Conservation (phyloP, 176 grass and related monocot species). For the Carex scoparia region DNA sequence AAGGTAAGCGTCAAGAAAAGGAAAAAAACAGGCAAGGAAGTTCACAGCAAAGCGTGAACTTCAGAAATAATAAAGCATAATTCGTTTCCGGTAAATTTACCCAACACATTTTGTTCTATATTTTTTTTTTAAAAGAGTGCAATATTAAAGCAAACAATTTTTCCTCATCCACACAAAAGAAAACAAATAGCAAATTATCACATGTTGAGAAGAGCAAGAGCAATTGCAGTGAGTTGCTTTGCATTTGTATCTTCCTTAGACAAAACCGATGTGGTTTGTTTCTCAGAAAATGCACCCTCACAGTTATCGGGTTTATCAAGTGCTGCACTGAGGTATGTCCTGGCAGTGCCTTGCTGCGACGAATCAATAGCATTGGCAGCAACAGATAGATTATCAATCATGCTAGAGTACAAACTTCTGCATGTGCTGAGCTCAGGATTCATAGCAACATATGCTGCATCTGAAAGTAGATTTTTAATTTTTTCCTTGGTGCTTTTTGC, state of each 20-base stretch:
- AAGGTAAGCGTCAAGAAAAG: no score
- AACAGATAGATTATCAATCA: conserved; percentile 44
- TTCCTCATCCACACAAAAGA: background rate
- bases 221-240: conserved; percentile 43
- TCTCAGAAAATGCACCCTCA: conserved; percentile 52
- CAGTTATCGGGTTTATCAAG: conserved; percentile 47
- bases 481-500: conserved; percentile 38
- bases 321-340: conserved; percentile 42
- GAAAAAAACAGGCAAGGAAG: no score
- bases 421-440: conserved; percentile 34
- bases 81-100: background rate
- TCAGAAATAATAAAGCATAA: background rate
- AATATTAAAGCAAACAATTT: background rate
- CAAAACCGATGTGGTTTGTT: conserved; percentile 41
- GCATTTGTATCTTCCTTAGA: conserved; percentile 42
- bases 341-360: conserved; percentile 24
- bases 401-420: conserved; percentile 45
- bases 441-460: conserved; percentile 12
- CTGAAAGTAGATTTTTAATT: conserved; percentile 32
- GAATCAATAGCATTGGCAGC: conserved; percentile 26
- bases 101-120: background rate
- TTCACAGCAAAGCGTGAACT: no score
- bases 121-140: no score
- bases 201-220: conserved; percentile 29
- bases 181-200: background rate